Base-by-base conservation (phyloP, 164 flowering plant genomes). In the Taxillus chinensis region DNA sequence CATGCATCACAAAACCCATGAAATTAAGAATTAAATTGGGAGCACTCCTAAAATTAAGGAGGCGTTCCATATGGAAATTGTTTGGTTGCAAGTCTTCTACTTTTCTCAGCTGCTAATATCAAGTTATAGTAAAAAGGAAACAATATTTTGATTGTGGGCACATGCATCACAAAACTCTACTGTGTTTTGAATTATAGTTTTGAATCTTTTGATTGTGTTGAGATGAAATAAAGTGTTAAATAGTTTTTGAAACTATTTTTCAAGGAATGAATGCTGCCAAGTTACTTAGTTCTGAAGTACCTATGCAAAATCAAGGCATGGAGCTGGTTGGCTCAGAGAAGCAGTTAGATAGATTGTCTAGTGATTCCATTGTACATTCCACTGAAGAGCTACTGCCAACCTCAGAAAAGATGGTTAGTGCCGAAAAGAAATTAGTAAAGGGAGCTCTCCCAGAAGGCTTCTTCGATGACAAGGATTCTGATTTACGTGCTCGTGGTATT, bases 401-500 rank as follows among this genome's bases (percentile, higher is more conserved):
- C 45, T 48, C 75, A 40, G 42, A 59, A 45, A 61, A 70, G 45
- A 42, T 17, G 8, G 64, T 59, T 66, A 76, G 39, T 65, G 59
- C 82, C 61, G 84, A 85, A 64, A 59, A 64, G 61, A 83, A 79
- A 79, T 85, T 77, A 70, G 70, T 40, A 16, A 82, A 80, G 73
- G 89, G 89, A 68, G 84, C 81, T 59, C 83, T 90, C 39, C 98
- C 97, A 60, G 86, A 78, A 73, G 98, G 98, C 39, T 92, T 92
- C 75, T 92, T 88, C 75, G 98, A 92, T 70, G 78, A 86, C 78
- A 88, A 88, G 71, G 97, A 92, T 66, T 92, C 92, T 67, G 98
- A 92, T 78, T 74, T 88, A 56, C 95, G 84, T 67, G 98, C 98
- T 39, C 96, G 92, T 50, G 97, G 98, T 45, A 82, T 92, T 70